A percentile compares a stretch with the other conserved stretches of the same genome.
Evolutionary conservation across 1,139 yeast genomes (phyloP).

Genomic region (Saccharomyces hybrid): DNA sequence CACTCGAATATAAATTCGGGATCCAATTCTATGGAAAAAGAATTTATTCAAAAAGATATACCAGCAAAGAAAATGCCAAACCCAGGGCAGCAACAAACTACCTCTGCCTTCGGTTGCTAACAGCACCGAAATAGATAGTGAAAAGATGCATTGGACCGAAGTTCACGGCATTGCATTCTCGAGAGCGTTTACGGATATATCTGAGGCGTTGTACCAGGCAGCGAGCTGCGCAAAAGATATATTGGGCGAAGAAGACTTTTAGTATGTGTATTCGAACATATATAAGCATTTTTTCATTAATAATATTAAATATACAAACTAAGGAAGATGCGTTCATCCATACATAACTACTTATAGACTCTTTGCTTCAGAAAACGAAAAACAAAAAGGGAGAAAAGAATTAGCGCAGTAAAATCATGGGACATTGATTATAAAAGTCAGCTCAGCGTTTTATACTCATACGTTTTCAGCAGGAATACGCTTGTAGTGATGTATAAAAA

Average conservation of each 20-base stretch:
- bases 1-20: slow-evolving; percentile 7
- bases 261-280: not conserved
- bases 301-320: slow-evolving; percentile 3
- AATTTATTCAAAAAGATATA: slow-evolving; percentile 5
- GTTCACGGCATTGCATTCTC: slow-evolving; percentile 45
- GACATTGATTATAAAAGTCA: not conserved
- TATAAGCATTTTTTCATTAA: not conserved
- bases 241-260: slow-evolving; percentile 37
- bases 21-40: slow-evolving; percentile 6
- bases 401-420: not conserved
- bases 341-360: not conserved
- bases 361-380: not conserved
- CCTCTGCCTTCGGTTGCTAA: not conserved
- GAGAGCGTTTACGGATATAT: slow-evolving; percentile 40
- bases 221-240: slow-evolving; percentile 36
- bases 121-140: slow-evolving; percentile 12
- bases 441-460: not conserved
- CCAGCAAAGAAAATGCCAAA: not conserved
- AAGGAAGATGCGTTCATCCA: not conserved
- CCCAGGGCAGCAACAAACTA: not conserved
- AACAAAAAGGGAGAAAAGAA: not conserved
- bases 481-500: not conserved
- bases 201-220: slow-evolving; percentile 38
- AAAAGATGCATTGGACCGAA: slow-evolving; percentile 38
- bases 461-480: not conserved